Evolutionary conservation across 202 grass and related monocot genomes (phyloP), one percentile per base, ranked within the genome.

Genomic region (Saccharum hybrid): DNA sequence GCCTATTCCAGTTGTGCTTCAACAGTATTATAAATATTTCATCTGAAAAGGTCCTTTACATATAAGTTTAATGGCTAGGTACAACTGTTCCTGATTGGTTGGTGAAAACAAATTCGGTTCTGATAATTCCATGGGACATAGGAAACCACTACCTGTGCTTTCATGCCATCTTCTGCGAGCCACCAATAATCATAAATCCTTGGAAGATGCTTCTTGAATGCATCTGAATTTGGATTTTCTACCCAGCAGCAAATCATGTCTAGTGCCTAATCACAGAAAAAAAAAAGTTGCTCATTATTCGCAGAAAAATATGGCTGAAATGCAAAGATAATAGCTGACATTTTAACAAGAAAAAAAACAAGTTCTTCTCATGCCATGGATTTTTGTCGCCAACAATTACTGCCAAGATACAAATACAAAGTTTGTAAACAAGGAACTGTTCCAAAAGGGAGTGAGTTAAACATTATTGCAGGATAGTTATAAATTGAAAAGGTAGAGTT

Each of bases 121-220:
- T 4, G 18, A 21, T 21, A 10, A 40, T 68, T 34, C 15, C 16
- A n/a, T 9, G 2, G 7, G 4, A 56, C 52, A 37, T 19, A 37
- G 1, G 15, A 66, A 66, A 36, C 5, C 13, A 10, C 8, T 68
- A 72, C 70, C 70, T 72, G 70, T 49, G 70, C 42, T 13, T 31
- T 72, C 70, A 72, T 72, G 6, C 70, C 70, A 10, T 72, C 70
- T 72, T 72, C 70, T 72, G 70, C 70, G 19, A 72, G 6, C 70
- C 70, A 72, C 0, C 9, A 2, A 2, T 49, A 72, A 72, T 72
- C 70, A 31, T 72, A 49, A 18, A 72, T 72, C 43, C 43, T 51
- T 72, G 43, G 70, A 51, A 49, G 43, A 31, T 49, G 70, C 7
- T 10, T 26, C 45, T 74, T 52, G 30, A 74, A 74, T 74, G 71